Base-by-base conservation (phyloP, 2,329 filamentous ascomycete genomes). In the Cladobotryum protrusum region DNA sequence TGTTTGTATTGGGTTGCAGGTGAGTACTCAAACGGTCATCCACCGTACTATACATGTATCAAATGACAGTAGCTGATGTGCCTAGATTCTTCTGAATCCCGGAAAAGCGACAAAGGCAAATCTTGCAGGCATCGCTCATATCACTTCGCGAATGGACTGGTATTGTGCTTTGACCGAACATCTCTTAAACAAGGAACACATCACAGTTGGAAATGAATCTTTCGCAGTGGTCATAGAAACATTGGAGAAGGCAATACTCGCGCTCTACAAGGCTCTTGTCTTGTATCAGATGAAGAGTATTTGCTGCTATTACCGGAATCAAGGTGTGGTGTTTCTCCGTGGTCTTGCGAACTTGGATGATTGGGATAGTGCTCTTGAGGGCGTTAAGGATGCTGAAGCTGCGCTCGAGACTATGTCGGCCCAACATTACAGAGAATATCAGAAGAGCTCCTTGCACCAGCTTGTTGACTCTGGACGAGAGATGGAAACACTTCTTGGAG, bases 231-330 rank as follows among this genome's bases (percentile, higher is more conserved):
- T 65, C 17, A 52, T 50, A 45, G 14, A 3, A 29, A 34, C 62
- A 39, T 45, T 64, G 15, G 51, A 67, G 43, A 48, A 56, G 6
- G 47, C 43, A 6, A 57, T 72, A 14, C 45, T 65, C 19, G 35
- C 62, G 20, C 64, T 73, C 19, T 73, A 73, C 53, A 58, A 65
- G 48, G 59, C 57, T 45, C 60, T 74, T 24, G 62, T 73, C 15
- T 34, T 56, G 2, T 72, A 70, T 54, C 62, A 68, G 55, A 71
- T 73, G 48, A 70, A 67, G 56, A 73, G 67, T 47, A 57, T 70
- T 39, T 67, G 59, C 47, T 63, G 57, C 5, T 72, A 66, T 56
- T 63, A 67, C 52, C 59, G 60, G 13, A 59, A 65, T 24, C 61
- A 55, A 36, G 44, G 53, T 7, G 12, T 57, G 5, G 57, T 56